Percentiles rank a stretch among this genome's conserved stretches.
phyloP scores from a whole-genome alignment of 768 basidiomycete genomes.

The Chalciporus piperatus region DNA sequence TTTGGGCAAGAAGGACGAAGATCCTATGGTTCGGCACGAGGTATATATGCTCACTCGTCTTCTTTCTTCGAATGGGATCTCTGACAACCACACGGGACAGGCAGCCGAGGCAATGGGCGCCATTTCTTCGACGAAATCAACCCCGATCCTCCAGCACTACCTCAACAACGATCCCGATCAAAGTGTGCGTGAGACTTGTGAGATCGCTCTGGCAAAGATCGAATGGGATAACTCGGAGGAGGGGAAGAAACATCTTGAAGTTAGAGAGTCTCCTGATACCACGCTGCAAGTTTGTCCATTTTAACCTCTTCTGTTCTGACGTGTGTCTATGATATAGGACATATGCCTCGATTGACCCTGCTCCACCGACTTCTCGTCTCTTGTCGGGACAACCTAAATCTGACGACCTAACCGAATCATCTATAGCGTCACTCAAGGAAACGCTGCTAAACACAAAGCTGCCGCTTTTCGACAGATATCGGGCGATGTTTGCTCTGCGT shows the following conservation, averaged over 20 bases:
- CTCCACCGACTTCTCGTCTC: conserved; percentile 71
- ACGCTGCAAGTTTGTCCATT: conserved; percentile 34
- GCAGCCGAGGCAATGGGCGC: conserved; percentile 99
- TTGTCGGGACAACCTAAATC: conserved; percentile 52
- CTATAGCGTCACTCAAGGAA: conserved; percentile 52
- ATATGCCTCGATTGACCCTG: conserved; percentile 87
- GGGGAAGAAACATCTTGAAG: conserved; percentile 46
- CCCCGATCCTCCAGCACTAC: conserved; percentile 71
- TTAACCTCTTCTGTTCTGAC: not conserved
- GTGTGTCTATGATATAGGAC: conserved; percentile 36
- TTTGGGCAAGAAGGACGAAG: conserved; percentile 64
- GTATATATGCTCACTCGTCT: conserved; percentile 37
- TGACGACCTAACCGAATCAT: conserved; percentile 45
- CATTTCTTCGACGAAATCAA: conserved; percentile 64
- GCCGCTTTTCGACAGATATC: conserved; percentile 88
- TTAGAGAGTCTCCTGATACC: conserved; percentile 28
- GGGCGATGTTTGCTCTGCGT: conserved; percentile 96
- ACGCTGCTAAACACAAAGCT: conserved; percentile 64
- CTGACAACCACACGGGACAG: conserved; percentile 38
- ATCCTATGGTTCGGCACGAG: conserved; percentile 98
- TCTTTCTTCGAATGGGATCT: not conserved
- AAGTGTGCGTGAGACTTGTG: conserved; percentile 90
- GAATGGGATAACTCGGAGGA: conserved; percentile 86
- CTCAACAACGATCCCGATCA: conserved; percentile 62
- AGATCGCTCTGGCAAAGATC: conserved; percentile 95